phyloP scores from a whole-genome alignment of 495 filamentous ascomycete genomes.

The Tuber aestivum region DNA sequence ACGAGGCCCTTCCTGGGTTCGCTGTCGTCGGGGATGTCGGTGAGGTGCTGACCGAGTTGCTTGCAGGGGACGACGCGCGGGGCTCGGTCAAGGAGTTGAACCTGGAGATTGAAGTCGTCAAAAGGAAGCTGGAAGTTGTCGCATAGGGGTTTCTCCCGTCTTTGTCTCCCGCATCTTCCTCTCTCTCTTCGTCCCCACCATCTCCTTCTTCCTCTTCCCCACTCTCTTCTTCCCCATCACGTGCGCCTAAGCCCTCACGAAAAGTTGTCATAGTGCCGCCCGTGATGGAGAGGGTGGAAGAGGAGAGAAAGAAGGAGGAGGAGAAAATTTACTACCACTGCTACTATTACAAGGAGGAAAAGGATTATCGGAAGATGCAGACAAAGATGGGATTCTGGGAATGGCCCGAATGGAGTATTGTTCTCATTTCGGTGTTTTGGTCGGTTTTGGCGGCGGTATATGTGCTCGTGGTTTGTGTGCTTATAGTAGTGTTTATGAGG shows the following conservation, averaged over 20 bases:
- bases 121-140: conserved; percentile 28
- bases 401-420: conserved; percentile 1
- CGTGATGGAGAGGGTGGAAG: background rate
- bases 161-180: background rate
- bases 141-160: background rate
- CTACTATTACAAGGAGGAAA: background rate
- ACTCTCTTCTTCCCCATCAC: background rate
- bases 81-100: conserved; percentile 22
- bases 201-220: background rate
- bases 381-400: background rate
- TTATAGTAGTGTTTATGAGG: background rate
- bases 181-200: background rate
- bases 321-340: background rate
- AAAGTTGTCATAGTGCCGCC: background rate
- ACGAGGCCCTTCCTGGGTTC: conserved; percentile 28
- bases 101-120: conserved; percentile 23
- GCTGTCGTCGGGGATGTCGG: conserved; percentile 27
- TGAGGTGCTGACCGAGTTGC: conserved; percentile 14
- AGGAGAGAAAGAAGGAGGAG: background rate
- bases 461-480: background rate
- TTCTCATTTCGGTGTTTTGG: background rate
- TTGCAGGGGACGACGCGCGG: conserved; percentile 23
- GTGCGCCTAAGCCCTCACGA: background rate
- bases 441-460: background rate
- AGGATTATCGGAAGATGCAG: background rate